Percentiles rank a stretch among this genome's conserved stretches.
Conservation (phyloP, 306 rosid genomes). For the Dryas octopetala region DNA sequence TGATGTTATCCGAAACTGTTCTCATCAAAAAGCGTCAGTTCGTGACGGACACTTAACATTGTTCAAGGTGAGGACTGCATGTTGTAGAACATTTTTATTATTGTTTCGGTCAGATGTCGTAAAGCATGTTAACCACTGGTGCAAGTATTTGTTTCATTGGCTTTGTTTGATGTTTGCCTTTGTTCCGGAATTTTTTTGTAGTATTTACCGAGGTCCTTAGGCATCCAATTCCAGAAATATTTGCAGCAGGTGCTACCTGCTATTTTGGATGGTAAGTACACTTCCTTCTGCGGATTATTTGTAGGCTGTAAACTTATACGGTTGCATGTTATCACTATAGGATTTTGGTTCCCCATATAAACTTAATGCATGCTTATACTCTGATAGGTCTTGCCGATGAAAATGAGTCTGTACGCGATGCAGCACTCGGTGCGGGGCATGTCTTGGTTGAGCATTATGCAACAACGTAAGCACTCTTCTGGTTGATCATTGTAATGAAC, state of each 20-base stretch:
- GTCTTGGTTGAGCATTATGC: constrained; percentile 96
- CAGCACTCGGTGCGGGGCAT: constrained; percentile 97
- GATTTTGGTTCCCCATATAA: constrained; percentile 6
- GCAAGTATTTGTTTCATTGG: constrained; percentile 1
- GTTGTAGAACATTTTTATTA: neutral
- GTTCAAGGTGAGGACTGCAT: constrained; percentile 67
- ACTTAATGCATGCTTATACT: neutral
- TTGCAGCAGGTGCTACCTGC: constrained; percentile 91
- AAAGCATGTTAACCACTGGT: neutral
- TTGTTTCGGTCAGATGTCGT: neutral
- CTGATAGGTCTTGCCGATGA: constrained; percentile 93
- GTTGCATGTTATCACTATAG: neutral
- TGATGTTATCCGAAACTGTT: constrained; percentile 86
- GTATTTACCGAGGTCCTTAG: constrained; percentile 94
- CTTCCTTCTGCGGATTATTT: constrained; percentile 4
- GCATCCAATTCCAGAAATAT: constrained; percentile 89
- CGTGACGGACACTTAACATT: constrained; percentile 95
- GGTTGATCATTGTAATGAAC: neutral
- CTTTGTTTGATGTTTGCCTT: constrained; percentile 12
- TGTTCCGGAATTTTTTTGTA: constrained; percentile 27
- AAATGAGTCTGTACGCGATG: constrained; percentile 99
- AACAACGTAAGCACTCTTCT: constrained; percentile 63
- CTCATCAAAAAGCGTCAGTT: constrained; percentile 89
- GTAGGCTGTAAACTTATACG: neutral
- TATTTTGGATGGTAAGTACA: constrained; percentile 73